These are phyloP conservation scores for Ophiostoma sp. DNA, from an alignment of 2,329 filamentous ascomycete species.

Conservation along the genomic window DNA sequence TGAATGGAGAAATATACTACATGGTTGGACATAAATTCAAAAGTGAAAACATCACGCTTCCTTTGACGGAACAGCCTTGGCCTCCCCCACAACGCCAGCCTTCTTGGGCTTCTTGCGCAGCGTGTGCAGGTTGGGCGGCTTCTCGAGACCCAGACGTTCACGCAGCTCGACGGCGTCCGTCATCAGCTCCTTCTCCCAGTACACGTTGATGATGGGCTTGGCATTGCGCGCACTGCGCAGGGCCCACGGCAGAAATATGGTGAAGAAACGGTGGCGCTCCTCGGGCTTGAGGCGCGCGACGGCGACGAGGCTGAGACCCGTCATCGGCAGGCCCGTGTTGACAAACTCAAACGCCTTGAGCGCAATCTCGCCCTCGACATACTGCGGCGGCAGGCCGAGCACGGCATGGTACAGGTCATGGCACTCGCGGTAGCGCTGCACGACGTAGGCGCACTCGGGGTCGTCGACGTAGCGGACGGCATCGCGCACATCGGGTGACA, in stretches of 20 bases:
- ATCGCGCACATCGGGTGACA: conserved; percentile 82
- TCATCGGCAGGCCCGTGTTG: conserved; percentile 93
- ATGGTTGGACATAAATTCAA: background rate
- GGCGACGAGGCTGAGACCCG: conserved; percentile 76
- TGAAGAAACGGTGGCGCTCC: conserved; percentile 69
- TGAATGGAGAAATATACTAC: background rate
- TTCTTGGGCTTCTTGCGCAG: conserved; percentile 53
- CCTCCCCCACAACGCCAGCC: background rate
- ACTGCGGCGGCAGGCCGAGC: conserved; percentile 82
- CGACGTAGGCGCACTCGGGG: conserved; percentile 93
- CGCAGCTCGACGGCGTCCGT: conserved; percentile 75
- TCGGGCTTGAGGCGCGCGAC: conserved; percentile 79
- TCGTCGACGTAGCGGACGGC: conserved; percentile 87
- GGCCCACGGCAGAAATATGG: conserved; percentile 84
- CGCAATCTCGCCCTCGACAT: conserved; percentile 95
- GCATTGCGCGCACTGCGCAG: conserved; percentile 70
- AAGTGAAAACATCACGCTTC: background rate
- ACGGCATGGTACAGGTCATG: conserved; percentile 98
- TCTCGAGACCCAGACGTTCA: conserved; percentile 72
- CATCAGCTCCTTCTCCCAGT: conserved; percentile 93
- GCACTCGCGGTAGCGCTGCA: conserved; percentile 95
- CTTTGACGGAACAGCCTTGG: background rate
- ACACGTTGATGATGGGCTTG: conserved; percentile 87
- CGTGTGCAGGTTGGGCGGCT: conserved; percentile 76
- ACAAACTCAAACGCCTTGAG: conserved; percentile 96